A percentile compares a stretch with the other conserved stretches of the same genome.
phyloP scores from a whole-genome alignment of 768 basidiomycete species.

The Saitozyma sp. region DNA sequence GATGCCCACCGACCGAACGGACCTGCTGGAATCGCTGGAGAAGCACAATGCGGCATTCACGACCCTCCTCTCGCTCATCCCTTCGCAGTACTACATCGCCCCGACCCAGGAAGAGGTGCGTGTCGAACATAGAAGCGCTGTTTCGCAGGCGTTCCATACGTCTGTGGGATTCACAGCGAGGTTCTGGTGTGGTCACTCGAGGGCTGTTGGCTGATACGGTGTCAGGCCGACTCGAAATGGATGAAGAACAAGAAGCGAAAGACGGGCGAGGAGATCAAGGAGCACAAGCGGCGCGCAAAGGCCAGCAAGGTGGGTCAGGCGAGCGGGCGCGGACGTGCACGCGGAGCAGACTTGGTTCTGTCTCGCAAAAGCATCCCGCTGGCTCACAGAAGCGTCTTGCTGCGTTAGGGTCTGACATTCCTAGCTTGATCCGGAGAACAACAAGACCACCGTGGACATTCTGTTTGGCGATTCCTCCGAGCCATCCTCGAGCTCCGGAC shows the following conservation, averaged over 20 bases:
- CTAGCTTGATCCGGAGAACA: constrained; percentile 89
- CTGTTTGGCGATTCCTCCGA: constrained; percentile 47
- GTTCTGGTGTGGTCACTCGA: not conserved
- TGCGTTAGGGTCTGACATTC: not conserved
- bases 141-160: no score
- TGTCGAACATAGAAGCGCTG: no score
- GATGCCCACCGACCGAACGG: constrained; percentile 3
- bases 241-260: constrained; percentile 78
- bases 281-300: constrained; percentile 83
- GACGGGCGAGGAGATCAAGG: constrained; percentile 81
- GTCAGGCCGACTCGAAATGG: constrained; percentile 50
- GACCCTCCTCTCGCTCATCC: constrained; percentile 76
- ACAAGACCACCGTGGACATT: constrained; percentile 71
- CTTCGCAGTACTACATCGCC: constrained; percentile 81
- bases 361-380: no score
- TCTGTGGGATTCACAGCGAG: not conserved
- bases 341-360: no score
- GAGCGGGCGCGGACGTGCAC: no score
- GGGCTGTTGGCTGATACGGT: constrained; percentile 4
- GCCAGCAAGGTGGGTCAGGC: constrained; percentile 68
- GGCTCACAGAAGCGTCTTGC: not conserved
- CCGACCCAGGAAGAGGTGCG: constrained; percentile 70
- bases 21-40: constrained; percentile 59
- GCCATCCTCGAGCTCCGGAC: constrained; percentile 31
- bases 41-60: constrained; percentile 85